Evolutionary conservation across 78 protist species (phyloP), one percentile per base, ranked within the genome.

Genomic region (Dictyostelium intermedium): DNA sequence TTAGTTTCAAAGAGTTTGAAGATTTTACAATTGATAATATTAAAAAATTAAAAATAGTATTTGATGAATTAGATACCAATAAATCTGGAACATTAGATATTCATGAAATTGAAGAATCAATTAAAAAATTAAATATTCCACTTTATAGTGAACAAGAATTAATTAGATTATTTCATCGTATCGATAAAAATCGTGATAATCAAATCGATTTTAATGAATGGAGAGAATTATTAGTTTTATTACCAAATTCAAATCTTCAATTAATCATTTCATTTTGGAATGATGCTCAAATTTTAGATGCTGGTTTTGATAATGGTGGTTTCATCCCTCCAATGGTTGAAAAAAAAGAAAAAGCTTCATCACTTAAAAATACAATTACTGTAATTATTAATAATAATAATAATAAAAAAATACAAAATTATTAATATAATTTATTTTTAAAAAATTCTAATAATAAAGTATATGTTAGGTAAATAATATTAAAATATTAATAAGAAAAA

Each of bases 301-400:
- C 84, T 16, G 85, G 86, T 50, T 34, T 11, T 66, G 93, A 89
- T 80, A 37, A 63, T 47, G 93, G 93, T 39, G 93, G 93, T 80
- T 61, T 66, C 23, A 35, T 63, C 45, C 82, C 86, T 63, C 93
- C 93, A 27, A 74, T 70, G n/a, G 77, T 81, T 13, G 53, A 50
- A 6, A 34, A 84, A 18, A 76, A 76, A 39, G 82, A 30, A 13
- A 70, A 30, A 14, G 2, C 35, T 14, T 63, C 73, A 6, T 20
- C 73, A 9, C 2, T 70, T 5, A 20, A 9, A 39, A 76, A 76
- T 76, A 76, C 82, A 5, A 16, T 76, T 39, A 41, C 53, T 76
- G 82, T 74, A 74, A 39, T 35, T 74, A 74, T 16, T 4, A 13
- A 37, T 39, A 20, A 23, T 25, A 25, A 63, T 9, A 23, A 63